These are phyloP conservation scores for Fusarium sp. DNA, from an alignment of 2,329 filamentous ascomycete species.

Conservation along the genomic window DNA sequence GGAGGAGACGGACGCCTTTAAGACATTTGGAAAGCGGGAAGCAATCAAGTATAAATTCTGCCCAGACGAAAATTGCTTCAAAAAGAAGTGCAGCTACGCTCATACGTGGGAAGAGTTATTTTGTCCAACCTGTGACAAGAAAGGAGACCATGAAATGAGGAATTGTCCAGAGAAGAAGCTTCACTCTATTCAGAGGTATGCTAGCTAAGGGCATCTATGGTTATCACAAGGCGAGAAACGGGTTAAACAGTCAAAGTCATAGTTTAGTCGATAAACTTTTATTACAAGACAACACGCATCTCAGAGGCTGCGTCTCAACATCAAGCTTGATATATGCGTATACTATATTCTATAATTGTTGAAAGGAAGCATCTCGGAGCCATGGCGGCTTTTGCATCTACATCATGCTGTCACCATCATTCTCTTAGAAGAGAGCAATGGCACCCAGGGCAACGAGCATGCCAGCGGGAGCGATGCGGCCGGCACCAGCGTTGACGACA, in stretches of 20 bases:
- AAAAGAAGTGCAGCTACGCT: background rate
- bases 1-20: background rate
- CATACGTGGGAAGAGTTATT: background rate
- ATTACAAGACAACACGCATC: constrained; percentile 1
- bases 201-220: background rate
- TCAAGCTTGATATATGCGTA: background rate
- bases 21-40: background rate
- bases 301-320: background rate
- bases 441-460: constrained; percentile 42
- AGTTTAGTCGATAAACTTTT: background rate
- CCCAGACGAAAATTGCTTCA: background rate
- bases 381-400: background rate
- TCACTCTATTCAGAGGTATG: background rate
- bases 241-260: background rate
- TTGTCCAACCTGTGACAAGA: background rate
- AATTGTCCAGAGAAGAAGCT: background rate
- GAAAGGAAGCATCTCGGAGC: background rate
- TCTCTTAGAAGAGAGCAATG: constrained; percentile 40
- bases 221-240: background rate
- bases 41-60: background rate
- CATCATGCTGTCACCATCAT: background rate
- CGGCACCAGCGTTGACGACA: constrained; percentile 35
- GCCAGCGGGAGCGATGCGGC: constrained; percentile 34
- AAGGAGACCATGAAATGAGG: background rate
- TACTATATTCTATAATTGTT: background rate